Evolutionary conservation across 805 yeast species (phyloP), one percentile per base, ranked within the genome.

Genomic region (Crinitomyces ghanaensis): DNA sequence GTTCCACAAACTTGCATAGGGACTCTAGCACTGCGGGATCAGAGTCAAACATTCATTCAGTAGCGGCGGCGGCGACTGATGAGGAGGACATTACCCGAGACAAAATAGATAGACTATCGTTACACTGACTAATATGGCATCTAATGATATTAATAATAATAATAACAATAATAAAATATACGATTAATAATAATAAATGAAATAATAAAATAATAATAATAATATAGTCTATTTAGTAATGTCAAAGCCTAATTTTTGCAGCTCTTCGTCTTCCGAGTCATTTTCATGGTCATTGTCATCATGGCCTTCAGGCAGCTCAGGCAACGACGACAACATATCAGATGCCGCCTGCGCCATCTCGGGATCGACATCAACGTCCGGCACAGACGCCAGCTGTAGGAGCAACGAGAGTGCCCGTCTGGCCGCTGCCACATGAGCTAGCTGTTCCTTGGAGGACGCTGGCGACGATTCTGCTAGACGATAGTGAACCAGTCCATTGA

Each of bases 401-500:
- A 63, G 53, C 36, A 56, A 48, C 36, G 57, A 56, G 34, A 58
- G 46, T 2, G 69, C 62, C 23, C 64, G 56, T 11, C 57, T 45
- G 4, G 63, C 60, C 13, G 62, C 65, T 6, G 43, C 59, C 12
- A 54, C 59, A 17, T 59, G 65, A 37, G 64, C 66, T 20, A 60
- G 48, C 25, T 66, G 65, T 3, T 6, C 17, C 7, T n/a, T 14
- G 7, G 19, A 13, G 54, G 35, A 12, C 28, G 37, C 30, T 37
- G 42, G 17, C 5, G 32, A 27, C n/a, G 24, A 53, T 23, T 28
- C 37, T 20, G 26, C 36, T 19, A 42, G 22, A 27, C 38, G 36
- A 28, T 35, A 63, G 48, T 76, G 66, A 0, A 91, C 74, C 47
- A 86, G 72, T 0, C 91, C 93, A 49, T 83, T 93, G 42, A 85